These are phyloP conservation scores for Neopestalotiopsis sp. DNA, from an alignment of 2,329 filamentous ascomycete genomes.

Conservation along the genomic window DNA sequence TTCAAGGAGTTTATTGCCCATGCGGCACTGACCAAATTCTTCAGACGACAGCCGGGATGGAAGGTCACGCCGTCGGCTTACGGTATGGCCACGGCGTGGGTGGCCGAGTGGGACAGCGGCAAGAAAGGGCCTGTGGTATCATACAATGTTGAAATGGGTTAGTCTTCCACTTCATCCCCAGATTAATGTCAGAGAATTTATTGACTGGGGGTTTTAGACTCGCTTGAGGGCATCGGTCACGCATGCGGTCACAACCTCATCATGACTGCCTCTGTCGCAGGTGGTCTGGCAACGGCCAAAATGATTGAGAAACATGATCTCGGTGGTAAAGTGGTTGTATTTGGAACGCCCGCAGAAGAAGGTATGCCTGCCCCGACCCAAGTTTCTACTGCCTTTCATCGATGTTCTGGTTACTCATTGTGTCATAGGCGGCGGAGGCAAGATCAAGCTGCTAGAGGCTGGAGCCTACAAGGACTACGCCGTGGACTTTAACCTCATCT, in stretches of 20 bases:
- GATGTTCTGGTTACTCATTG: neutral
- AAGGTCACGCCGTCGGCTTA: conserved; percentile 56
- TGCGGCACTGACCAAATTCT: conserved; percentile 52
- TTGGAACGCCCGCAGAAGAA: conserved; percentile 61
- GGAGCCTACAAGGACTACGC: conserved; percentile 47
- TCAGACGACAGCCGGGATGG: conserved; percentile 49
- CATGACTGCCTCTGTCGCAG: conserved; percentile 52
- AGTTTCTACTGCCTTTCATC: neutral
- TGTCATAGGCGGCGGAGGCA: conserved; percentile 49
- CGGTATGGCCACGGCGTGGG: conserved; percentile 57
- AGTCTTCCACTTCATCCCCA: conserved; percentile 23
- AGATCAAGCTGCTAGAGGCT: conserved; percentile 49
- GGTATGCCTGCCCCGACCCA: conserved; percentile 28
- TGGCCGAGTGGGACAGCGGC: conserved; percentile 52
- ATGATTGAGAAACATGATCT: conserved; percentile 46
- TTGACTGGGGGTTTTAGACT: conserved; percentile 41
- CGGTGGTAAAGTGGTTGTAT: conserved; percentile 48
- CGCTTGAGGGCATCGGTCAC: conserved; percentile 55
- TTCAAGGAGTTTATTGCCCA: conserved; percentile 56
- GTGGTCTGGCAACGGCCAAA: conserved; percentile 50
- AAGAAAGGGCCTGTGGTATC: conserved; percentile 50
- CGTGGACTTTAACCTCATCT: conserved; percentile 44
- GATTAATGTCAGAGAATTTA: neutral
- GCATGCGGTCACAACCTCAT: conserved; percentile 62
- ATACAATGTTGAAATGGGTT: conserved; percentile 52